Conservation (phyloP, 2,329 filamentous ascomycete genomes). For the Xylariomycetidae sp. region DNA sequence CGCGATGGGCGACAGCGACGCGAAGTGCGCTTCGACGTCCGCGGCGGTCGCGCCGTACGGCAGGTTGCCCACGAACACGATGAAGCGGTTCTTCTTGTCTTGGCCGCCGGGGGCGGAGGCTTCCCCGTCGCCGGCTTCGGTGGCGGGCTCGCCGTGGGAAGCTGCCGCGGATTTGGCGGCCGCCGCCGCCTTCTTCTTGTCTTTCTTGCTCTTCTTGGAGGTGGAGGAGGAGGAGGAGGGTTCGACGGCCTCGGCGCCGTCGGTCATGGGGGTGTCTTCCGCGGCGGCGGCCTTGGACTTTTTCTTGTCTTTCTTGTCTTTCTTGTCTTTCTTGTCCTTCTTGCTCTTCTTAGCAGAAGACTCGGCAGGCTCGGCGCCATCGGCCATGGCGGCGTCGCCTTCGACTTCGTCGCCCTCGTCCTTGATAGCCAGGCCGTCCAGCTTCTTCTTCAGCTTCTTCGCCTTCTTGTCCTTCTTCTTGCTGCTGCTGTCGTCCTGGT, state of each 20-base stretch:
- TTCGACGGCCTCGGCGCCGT: neutral
- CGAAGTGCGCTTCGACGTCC: slow-evolving; percentile 69
- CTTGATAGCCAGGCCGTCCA: slow-evolving; percentile 4
- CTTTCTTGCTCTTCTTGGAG: slow-evolving; percentile 25
- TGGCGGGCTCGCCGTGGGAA: neutral
- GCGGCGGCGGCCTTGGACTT: slow-evolving; percentile 15
- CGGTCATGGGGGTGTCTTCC: slow-evolving; percentile 1
- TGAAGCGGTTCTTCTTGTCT: slow-evolving; percentile 51
- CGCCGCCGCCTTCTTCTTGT: slow-evolving; percentile 26
- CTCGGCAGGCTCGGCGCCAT: no score
- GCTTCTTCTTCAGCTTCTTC: slow-evolving; percentile 14
- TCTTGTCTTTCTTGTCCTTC: no score
- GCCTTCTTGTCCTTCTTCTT: slow-evolving; percentile 19
- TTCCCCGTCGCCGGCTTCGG: neutral
- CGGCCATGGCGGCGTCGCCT: no score
- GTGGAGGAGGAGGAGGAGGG: no score
- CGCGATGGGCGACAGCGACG: slow-evolving; percentile 61
- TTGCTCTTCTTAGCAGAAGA: slow-evolving; percentile 29
- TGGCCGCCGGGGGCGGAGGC: no score
- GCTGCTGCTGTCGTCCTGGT: slow-evolving; percentile 20
- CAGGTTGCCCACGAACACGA: slow-evolving; percentile 84
- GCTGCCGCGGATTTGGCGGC: neutral
- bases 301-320: slow-evolving; percentile 30
- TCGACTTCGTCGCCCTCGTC: slow-evolving; percentile 7
- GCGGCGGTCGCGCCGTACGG: slow-evolving; percentile 73